Evolutionary conservation across 176 grass and related monocot species (phyloP).

Genomic region (Carex myosuroides): DNA sequence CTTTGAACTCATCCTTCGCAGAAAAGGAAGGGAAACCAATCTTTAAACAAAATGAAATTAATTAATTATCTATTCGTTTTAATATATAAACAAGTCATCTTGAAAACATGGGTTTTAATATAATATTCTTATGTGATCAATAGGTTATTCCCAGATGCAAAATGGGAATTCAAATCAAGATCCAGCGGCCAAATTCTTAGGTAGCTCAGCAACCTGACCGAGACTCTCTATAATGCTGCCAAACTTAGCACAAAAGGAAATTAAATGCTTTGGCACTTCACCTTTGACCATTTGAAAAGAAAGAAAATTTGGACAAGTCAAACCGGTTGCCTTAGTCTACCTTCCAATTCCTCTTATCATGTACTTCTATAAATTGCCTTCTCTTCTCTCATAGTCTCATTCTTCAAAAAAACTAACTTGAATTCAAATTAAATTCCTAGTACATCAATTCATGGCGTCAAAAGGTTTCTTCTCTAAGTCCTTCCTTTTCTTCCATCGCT

Average conservation of each 20-base stretch:
- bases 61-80: neutral
- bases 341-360: neutral
- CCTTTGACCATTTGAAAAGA: conserved; percentile 1
- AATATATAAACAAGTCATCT: neutral
- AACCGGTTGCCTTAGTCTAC: neutral
- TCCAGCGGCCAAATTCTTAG: neutral
- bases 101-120: neutral
- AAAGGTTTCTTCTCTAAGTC: conserved; percentile 34
- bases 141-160: neutral
- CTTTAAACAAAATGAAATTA: neutral
- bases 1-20: neutral
- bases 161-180: neutral
- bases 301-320: conserved; percentile 12
- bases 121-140: too few species aligned
- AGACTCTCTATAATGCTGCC: neutral
- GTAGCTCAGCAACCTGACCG: conserved; percentile 12
- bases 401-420: neutral
- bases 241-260: neutral
- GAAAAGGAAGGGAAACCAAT: neutral
- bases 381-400: neutral
- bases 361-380: neutral
- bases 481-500: conserved; percentile 26
- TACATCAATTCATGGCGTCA: conserved; percentile 6
- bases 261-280: conserved; percentile 13
- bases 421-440: neutral